Percentiles rank a stretch among this genome's conserved stretches.
phyloP scores from a whole-genome alignment of 192 early-diverging fungal species.

The Lobosporangium transversale region DNA sequence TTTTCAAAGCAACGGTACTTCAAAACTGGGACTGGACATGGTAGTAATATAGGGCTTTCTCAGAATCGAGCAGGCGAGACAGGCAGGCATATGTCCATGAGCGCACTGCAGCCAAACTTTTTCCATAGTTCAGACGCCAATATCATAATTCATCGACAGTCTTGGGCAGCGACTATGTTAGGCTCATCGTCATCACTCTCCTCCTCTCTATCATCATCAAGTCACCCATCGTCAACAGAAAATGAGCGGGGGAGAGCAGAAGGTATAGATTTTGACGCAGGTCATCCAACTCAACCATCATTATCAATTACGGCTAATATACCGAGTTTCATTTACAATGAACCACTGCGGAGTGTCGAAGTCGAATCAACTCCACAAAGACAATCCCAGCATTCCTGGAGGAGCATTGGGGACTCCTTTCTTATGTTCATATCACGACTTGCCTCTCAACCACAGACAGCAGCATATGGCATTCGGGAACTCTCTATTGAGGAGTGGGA shows the following conservation, averaged over 20 bases:
- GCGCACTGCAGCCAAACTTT: neutral
- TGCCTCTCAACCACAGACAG: neutral
- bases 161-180: constrained; percentile 14
- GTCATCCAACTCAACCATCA: too few relatives aligned
- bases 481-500: constrained; percentile 28
- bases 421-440: constrained; percentile 6
- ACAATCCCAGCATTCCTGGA: too few relatives aligned
- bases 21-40: constrained; percentile 1
- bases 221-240: too few relatives aligned
- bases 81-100: neutral
- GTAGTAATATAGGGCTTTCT: too few relatives aligned
- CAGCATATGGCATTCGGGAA: neutral
- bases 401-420: constrained; percentile 20
- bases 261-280: too few relatives aligned
- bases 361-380: too few relatives aligned
- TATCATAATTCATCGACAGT: constrained; percentile 12
- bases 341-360: too few relatives aligned
- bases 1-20: constrained; percentile 14
- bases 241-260: too few relatives aligned
- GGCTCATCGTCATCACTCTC: neutral
- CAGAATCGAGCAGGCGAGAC: neutral
- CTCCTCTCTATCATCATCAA: too few relatives aligned
- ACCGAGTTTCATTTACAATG: too few relatives aligned
- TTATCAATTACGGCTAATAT: too few relatives aligned
- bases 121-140: constrained; percentile 25